These are phyloP conservation scores for Fusarium domesticum DNA, from an alignment of 2,329 filamentous ascomycete species.

Conservation along the genomic window DNA sequence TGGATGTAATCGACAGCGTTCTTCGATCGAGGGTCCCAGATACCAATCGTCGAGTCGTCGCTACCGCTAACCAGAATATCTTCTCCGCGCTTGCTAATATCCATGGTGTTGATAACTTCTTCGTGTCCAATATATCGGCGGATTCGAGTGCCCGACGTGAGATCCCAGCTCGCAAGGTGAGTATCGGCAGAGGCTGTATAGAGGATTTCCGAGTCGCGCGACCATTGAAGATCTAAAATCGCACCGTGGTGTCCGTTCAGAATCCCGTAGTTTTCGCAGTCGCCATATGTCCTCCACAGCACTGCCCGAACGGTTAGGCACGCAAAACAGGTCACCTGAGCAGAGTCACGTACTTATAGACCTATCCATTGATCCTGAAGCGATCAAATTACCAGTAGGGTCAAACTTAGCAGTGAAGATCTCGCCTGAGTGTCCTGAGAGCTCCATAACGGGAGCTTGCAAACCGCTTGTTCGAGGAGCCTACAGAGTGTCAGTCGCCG, in stretches of 20 bases:
- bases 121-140: constrained; percentile 90
- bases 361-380: constrained; percentile 93
- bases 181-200: constrained; percentile 93
- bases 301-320: constrained; percentile 48
- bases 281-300: constrained; percentile 88
- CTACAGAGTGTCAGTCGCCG: constrained; percentile 45
- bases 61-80: constrained; percentile 88
- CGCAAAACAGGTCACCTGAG: constrained; percentile 7
- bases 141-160: constrained; percentile 88
- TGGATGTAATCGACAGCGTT: constrained; percentile 83
- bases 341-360: constrained; percentile 66
- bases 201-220: constrained; percentile 83
- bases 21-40: constrained; percentile 94
- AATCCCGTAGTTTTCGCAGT: constrained; percentile 91
- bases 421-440: constrained; percentile 79
- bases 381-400: constrained; percentile 80
- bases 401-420: constrained; percentile 91
- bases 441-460: constrained; percentile 89
- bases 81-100: constrained; percentile 84
- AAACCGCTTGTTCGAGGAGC: constrained; percentile 75
- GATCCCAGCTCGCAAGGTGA: constrained; percentile 91
- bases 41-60: constrained; percentile 88
- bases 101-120: constrained; percentile 90
- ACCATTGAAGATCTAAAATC: constrained; percentile 92
- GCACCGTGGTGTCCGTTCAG: constrained; percentile 89